Conservation (phyloP, 768 basidiomycete species). For the Calocybe gangraenosa region DNA sequence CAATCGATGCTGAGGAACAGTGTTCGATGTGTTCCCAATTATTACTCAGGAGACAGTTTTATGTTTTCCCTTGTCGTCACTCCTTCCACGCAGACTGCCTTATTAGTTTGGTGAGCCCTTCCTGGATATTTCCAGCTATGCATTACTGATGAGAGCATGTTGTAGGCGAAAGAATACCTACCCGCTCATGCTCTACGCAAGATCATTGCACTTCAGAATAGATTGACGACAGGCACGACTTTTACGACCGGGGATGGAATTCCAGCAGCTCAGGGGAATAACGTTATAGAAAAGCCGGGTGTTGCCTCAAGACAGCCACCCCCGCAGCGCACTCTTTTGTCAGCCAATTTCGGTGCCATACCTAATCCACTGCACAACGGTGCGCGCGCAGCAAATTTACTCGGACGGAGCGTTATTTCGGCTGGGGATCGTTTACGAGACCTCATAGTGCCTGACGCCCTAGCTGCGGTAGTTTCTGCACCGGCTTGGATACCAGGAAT, state of each 20-base stretch:
- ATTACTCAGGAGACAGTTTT: conserved; percentile 88
- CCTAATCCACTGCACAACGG: conserved; percentile 57
- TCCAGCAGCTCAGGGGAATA: conserved; percentile 23
- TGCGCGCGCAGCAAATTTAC: conserved; percentile 57
- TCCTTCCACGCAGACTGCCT: conserved; percentile 97
- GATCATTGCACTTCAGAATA: conserved; percentile 81
- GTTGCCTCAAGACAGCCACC: conserved; percentile 48
- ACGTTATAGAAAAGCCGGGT: conserved; percentile 20
- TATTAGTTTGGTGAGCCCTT: conserved; percentile 76
- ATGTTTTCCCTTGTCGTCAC: conserved; percentile 98
- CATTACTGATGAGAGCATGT: conserved; percentile 12
- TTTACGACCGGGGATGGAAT: conserved; percentile 22
- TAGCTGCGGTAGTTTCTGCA: conserved; percentile 78
- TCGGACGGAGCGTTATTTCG: conserved; percentile 78
- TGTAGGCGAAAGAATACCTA: conserved; percentile 87
- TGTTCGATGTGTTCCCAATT: conserved; percentile 78
- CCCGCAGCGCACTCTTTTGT: conserved; percentile 64
- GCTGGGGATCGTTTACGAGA: conserved; percentile 89
- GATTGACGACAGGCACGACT: conserved; percentile 61
- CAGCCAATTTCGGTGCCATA: conserved; percentile 62
- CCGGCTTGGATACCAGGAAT: conserved; percentile 77
- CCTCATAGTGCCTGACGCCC: conserved; percentile 89
- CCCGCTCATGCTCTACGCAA: conserved; percentile 78
- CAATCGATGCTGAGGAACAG: conserved; percentile 81
- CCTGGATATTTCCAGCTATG: background rate